These are phyloP conservation scores for Eimeria maxima DNA, from an alignment of 169 alveolate genomes.

Conservation along the genomic window DNA sequence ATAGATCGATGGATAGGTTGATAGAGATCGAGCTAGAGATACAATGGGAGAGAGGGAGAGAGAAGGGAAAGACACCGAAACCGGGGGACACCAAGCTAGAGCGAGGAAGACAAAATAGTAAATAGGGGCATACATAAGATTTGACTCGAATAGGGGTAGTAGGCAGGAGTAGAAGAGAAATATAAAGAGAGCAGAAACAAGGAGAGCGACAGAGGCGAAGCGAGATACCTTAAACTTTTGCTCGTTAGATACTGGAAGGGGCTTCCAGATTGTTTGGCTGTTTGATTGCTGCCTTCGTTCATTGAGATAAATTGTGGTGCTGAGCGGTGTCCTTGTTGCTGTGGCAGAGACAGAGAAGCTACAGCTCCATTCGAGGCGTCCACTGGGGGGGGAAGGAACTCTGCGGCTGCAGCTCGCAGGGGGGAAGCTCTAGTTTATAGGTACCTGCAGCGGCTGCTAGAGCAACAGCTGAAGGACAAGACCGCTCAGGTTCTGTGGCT, in stretches of 20 bases:
- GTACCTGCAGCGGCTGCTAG: conserved; percentile 63
- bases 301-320: neutral
- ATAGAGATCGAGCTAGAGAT: neutral
- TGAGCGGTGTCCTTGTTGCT: neutral
- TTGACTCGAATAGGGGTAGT: neutral
- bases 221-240: no score
- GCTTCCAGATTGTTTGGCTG: neutral
- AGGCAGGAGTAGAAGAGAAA: neutral
- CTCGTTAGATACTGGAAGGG: neutral
- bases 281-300: neutral
- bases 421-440: conserved; percentile 56
- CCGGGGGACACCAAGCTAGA: neutral
- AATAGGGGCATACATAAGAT: neutral
- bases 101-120: neutral
- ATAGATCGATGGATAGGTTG: neutral
- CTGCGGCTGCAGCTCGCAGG: conserved; percentile 52
- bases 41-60: neutral
- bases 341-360: conserved; percentile 47
- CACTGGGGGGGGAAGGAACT: neutral
- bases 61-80: neutral
- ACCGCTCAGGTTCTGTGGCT: conserved; percentile 63
- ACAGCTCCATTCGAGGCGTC: neutral
- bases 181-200: neutral
- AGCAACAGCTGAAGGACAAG: conserved; percentile 36
- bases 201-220: neutral